A percentile compares a stretch with the other conserved stretches of the same genome.
Conservation (phyloP, 768 basidiomycete genomes). For the Termitomyces sp. region DNA sequence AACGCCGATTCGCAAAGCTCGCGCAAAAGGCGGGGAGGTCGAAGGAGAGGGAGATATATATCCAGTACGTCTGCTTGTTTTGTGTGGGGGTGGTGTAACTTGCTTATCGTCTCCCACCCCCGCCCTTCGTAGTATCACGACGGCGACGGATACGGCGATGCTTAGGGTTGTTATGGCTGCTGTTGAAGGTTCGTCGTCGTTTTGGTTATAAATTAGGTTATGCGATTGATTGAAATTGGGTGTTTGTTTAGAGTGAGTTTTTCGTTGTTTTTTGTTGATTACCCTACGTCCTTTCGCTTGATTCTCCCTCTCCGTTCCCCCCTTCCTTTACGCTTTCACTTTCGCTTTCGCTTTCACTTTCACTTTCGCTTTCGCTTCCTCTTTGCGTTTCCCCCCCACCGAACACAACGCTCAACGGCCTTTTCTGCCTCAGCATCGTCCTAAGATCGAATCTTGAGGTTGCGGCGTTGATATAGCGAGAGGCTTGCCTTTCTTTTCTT, state of each 20-base stretch:
- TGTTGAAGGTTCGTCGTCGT: conserved; percentile 88
- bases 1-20: conserved; percentile 75
- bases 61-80: conserved; percentile 55
- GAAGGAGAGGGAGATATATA: conserved; percentile 88
- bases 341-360: conserved; percentile 14
- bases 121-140: conserved; percentile 65
- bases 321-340: conserved; percentile 12
- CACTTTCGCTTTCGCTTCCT: conserved; percentile 12
- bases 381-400: conserved; percentile 9
- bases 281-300: conserved; percentile 16
- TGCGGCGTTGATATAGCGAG: conserved; percentile 58
- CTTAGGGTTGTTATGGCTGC: conserved; percentile 92
- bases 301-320: conserved; percentile 19
- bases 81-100: too few relatives aligned
- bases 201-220: too few relatives aligned
- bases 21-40: conserved; percentile 83
- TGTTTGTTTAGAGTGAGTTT: conserved; percentile 85
- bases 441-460: conserved; percentile 63
- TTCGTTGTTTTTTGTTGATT: conserved; percentile 20
- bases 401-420: conserved; percentile 29
- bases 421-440: conserved; percentile 50
- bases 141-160: conserved; percentile 86
- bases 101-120: too few relatives aligned
- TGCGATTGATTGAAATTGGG: too few relatives aligned
- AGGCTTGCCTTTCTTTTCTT: conserved; percentile 2